Conservation (phyloP, 257 asterid species). For the Asclepias syriaca region DNA sequence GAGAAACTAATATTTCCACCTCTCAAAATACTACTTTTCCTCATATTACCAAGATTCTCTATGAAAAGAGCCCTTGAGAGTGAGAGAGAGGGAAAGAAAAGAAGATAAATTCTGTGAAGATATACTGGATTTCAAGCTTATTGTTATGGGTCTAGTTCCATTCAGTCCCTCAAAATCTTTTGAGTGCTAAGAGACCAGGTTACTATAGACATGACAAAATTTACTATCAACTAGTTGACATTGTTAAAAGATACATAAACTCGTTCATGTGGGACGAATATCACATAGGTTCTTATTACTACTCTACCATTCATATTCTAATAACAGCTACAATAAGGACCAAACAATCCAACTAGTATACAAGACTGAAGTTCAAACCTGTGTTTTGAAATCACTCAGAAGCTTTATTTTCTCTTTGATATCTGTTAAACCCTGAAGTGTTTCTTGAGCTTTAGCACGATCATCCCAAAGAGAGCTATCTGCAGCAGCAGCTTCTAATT, state of each 20-base stretch:
- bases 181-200: background rate
- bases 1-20: background rate
- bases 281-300: background rate
- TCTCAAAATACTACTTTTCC: background rate
- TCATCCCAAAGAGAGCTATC: constrained; percentile 93
- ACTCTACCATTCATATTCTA: background rate
- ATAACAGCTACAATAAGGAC: background rate
- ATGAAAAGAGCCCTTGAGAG: too few species aligned
- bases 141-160: background rate
- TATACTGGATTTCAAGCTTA: background rate
- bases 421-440: constrained; percentile 82
- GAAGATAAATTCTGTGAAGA: background rate
- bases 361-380: constrained; percentile 40
- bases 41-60: background rate
- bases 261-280: too few species aligned
- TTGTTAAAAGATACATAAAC: too few species aligned
- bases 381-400: constrained; percentile 78
- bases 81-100: background rate
- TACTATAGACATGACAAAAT: too few species aligned
- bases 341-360: constrained; percentile 11
- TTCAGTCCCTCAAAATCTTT: background rate
- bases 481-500: constrained; percentile 75
- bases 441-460: constrained; percentile 87
- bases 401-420: constrained; percentile 80
- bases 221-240: too few species aligned